Base-by-base conservation (phyloP, 768 basidiomycete species). In the Epithele typhae region DNA sequence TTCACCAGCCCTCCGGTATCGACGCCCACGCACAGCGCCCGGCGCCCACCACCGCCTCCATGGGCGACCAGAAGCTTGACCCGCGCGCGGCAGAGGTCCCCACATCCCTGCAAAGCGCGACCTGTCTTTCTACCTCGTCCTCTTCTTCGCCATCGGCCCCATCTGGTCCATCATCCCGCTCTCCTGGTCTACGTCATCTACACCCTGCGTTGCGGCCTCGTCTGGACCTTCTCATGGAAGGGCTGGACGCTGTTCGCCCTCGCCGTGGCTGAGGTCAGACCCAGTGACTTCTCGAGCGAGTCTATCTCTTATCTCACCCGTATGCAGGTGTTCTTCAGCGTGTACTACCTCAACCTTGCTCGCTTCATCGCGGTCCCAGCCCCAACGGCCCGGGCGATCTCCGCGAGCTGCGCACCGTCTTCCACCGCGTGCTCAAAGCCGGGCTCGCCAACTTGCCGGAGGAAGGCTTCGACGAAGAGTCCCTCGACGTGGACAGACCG, bases 161-260 rank as follows among this genome's bases (percentile, higher is more conserved):
- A 53, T 89, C 45, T 86, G 84, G 77, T 75, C 76, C 5, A 60
- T 77, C 27, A 66, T 78, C 6, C 82, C 86, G 9, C 55, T 81
- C 19, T 76, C 83, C 18, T 91, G 88, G 87, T 63, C 6, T 87
- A 79, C 58, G 76, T 75, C 35, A 37, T 72, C 51, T 71, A 72
- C 59, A 64, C 76, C 36, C 59, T 85, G 33, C 66, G 65, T 51
- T 63, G 68, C 32, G 69, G 72, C 25, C 65, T 52, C 32, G 55
- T 79, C 46, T 74, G 60, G 68, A 59, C 64, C 5, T 75, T 72
- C 49, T 52, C 68, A 12, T 72, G 69, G 66, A 61, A 57, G 12
- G 60, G 70, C 24, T 62, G 55, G 27, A 45, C 63, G 24, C 48
- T 69, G 7, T 82, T 85, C 51, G 68, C 63, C 23, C 52, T 77